Evolutionary conservation across 1,139 yeast species (phyloP).

Genomic region (Magnusiomyces paraingens): DNA sequence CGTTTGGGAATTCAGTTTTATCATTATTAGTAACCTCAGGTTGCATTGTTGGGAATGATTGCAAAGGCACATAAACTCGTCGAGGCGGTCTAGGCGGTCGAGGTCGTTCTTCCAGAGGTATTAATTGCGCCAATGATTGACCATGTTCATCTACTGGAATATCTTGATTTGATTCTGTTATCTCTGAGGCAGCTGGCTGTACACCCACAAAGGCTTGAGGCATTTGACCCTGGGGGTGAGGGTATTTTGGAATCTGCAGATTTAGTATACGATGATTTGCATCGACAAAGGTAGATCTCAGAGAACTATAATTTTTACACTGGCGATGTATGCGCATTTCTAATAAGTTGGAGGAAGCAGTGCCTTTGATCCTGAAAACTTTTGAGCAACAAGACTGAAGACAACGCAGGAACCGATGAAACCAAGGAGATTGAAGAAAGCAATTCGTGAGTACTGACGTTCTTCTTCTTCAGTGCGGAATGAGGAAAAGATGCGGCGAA

Average conservation of each 20-base stretch:
- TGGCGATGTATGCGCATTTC: not conserved
- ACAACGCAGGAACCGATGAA: constrained; percentile 74
- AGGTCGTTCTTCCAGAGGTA: too few species aligned
- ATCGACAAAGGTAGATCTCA: not conserved
- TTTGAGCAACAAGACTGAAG: constrained; percentile 75
- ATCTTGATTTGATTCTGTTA: too few species aligned
- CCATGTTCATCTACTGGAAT: not conserved
- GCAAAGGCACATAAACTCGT: too few species aligned
- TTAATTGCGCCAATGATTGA: not conserved
- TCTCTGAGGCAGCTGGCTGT: too few species aligned
- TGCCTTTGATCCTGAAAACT: constrained; percentile 25
- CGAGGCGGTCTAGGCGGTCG: too few species aligned
- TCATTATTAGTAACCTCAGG: too few species aligned
- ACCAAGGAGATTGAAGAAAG: constrained; percentile 76
- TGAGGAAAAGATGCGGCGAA: constrained; percentile 71
- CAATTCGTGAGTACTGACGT: constrained; percentile 64
- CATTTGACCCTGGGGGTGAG: not conserved
- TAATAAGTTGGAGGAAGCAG: not conserved
- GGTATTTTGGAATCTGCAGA: not conserved
- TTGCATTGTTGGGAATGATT: too few species aligned
- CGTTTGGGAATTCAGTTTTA: too few species aligned
- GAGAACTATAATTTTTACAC: not conserved
- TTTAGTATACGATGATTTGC: not conserved
- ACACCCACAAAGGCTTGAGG: not conserved
- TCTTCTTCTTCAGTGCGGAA: constrained; percentile 85